phyloP scores from a whole-genome alignment of 768 basidiomycete species.

The Dacryopinax spathularia region DNA sequence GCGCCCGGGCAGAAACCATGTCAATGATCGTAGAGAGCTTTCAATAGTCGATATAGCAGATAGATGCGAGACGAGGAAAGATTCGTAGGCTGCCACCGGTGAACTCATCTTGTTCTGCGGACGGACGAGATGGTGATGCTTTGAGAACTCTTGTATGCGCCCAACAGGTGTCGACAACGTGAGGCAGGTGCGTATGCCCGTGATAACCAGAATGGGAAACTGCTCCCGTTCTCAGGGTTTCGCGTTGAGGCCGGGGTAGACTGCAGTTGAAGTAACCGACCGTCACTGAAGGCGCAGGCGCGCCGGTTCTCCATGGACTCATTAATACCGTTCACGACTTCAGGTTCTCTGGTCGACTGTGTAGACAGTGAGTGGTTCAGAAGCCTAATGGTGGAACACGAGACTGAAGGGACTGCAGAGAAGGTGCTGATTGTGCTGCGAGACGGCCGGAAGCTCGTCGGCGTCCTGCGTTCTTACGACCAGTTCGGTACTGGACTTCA shows the following conservation, averaged over 20 bases:
- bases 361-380: constrained; percentile 86
- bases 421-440: constrained; percentile 96
- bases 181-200: not conserved
- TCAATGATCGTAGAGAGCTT: constrained; percentile 72
- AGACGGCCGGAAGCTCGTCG: constrained; percentile 92
- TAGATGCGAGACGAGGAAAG: constrained; percentile 62
- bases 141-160: no score
- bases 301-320: constrained; percentile 55
- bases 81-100: constrained; percentile 45
- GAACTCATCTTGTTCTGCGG: constrained; percentile 2
- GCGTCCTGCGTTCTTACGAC: constrained; percentile 92
- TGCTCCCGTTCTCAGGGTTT: not conserved
- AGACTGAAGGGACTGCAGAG: constrained; percentile 38
- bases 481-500: constrained; percentile 70
- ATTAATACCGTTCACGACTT: constrained; percentile 95
- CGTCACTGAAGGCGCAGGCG: not conserved
- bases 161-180: not conserved
- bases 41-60: constrained; percentile 40
- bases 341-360: constrained; percentile 94
- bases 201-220: not conserved
- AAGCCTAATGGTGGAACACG: constrained; percentile 35
- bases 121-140: not conserved
- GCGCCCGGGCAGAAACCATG: constrained; percentile 90
- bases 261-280: not conserved
- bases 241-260: not conserved